phyloP scores from a whole-genome alignment of 169 alveolate genomes.

The Amoebophrya sp. region DNA sequence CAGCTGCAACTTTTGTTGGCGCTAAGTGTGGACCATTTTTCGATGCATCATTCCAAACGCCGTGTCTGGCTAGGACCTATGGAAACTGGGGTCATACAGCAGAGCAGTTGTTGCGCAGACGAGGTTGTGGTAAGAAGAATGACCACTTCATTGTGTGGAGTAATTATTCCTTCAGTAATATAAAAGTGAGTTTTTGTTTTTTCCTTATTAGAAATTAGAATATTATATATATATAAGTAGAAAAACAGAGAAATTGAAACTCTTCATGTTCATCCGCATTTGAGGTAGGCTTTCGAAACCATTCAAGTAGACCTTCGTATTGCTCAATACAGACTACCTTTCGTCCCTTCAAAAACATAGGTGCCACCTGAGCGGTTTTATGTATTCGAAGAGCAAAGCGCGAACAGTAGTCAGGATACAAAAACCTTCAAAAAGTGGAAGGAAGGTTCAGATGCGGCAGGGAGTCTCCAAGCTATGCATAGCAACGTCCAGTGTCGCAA shows the following conservation, averaged over 20 bases:
- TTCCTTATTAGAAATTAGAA: no score
- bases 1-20: neutral
- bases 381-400: neutral
- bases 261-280: no score
- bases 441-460: neutral
- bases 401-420: neutral
- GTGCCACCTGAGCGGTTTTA: neutral
- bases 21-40: neutral
- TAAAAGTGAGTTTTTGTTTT: no score
- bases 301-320: no score
- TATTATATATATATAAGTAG: no score
- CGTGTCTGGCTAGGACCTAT: neutral
- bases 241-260: no score
- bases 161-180: no score
- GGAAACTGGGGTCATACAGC: neutral
- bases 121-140: neutral
- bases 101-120: neutral
- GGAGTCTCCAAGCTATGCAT: neutral
- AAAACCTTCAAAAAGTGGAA: neutral
- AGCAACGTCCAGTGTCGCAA: conserved; percentile 8
- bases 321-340: no score
- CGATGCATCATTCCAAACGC: neutral
- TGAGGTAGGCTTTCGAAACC: no score
- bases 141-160: no score
- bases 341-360: no score